Evolutionary conservation across 2,329 filamentous ascomycete species (phyloP), one percentile per base, ranked within the genome.

Genomic region (Trichoderma cornu-damae): DNA sequence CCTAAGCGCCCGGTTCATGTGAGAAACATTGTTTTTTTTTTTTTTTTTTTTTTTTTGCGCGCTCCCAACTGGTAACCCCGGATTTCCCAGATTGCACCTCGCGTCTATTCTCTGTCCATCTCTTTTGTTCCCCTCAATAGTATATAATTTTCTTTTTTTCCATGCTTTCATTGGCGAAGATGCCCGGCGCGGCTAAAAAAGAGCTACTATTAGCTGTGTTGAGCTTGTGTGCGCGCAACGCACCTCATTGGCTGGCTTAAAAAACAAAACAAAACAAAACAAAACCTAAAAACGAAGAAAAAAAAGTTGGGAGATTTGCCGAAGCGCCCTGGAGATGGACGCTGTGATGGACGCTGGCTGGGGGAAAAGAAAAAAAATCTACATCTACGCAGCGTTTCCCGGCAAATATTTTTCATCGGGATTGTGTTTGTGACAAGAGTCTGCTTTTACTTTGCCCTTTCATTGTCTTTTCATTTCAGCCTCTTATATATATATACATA

Each of bases 371-470:
- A n/a, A n/a, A n/a, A n/a, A 37, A 54, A 46, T 30, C 7, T 54
- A 54, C 51, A 54, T 54, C 24, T 54, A 54, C 24, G 42, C 51
- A 20, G 40, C 22, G 40, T 46, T 46, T 47, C 51, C 51, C 40
- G 20, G 22, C n/a, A n/a, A n/a, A n/a, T 14, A 28, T 9, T 30
- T n/a, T 28, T 11, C n/a, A 32, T 53, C 14, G 16, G 16, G n/a
- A 26, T 22, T 37, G 51, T 46, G n/a, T 28, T 54, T 32, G 42
- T 46, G 30, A 12, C 14, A 46, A 54, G 37, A 35, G 30, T 46
- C 51, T 42, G 11, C 20, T 43, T 54, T 37, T 11, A 12, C 24
- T 53, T 48, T 7, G n/a, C n/a, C n/a, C n/a, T n/a, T n/a, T n/a
- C n/a, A n/a, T 16, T 48, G n/a, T 16, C 32, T 24, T n/a, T 14